Evolutionary conservation across 2,329 filamentous ascomycete species (phyloP).

Genomic region (Penicillium sp.): DNA sequence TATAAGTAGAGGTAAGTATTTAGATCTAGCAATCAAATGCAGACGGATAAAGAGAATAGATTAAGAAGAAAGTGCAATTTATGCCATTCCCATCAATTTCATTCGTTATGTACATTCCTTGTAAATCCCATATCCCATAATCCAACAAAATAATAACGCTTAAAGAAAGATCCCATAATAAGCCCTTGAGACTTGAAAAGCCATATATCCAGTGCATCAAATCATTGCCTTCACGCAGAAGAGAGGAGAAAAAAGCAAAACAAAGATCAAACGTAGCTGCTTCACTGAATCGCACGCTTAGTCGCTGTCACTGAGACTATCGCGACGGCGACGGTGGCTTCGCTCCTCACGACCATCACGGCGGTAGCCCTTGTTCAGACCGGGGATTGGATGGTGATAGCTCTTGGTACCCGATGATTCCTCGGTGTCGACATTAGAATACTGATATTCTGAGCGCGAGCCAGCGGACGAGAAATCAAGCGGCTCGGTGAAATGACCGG

Average conservation of each 20-base stretch:
- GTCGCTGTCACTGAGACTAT: slow-evolving; percentile 61
- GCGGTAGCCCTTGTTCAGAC: slow-evolving; percentile 52
- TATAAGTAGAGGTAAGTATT: too few relatives aligned
- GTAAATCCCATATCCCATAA: slow-evolving; percentile 12
- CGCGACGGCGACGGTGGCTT: slow-evolving; percentile 46
- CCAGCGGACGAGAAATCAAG: slow-evolving; percentile 47
- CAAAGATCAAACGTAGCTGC: not conserved
- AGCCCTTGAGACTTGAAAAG: not conserved
- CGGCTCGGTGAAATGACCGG: slow-evolving; percentile 49
- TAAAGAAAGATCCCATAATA: slow-evolving; percentile 6
- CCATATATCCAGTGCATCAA: slow-evolving; percentile 5
- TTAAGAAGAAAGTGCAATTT: too few relatives aligned
- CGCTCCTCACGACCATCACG: slow-evolving; percentile 35
- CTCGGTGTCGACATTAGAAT: slow-evolving; percentile 47
- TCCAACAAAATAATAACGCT: slow-evolving; percentile 3
- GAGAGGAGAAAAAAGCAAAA: not conserved
- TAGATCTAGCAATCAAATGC: too few relatives aligned
- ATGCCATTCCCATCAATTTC: not conserved
- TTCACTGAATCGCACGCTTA: not conserved
- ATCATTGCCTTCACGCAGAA: not conserved
- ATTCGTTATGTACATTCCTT: slow-evolving; percentile 21
- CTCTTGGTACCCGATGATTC: slow-evolving; percentile 54
- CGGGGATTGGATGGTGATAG: slow-evolving; percentile 63
- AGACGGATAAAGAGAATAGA: too few relatives aligned
- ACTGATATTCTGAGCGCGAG: slow-evolving; percentile 45